A percentile compares a stretch with the other conserved stretches of the same genome.
These are phyloP conservation scores for Ceratocystis huliohia DNA, from an alignment of 2,329 filamentous ascomycete genomes.

Conservation along the genomic window DNA sequence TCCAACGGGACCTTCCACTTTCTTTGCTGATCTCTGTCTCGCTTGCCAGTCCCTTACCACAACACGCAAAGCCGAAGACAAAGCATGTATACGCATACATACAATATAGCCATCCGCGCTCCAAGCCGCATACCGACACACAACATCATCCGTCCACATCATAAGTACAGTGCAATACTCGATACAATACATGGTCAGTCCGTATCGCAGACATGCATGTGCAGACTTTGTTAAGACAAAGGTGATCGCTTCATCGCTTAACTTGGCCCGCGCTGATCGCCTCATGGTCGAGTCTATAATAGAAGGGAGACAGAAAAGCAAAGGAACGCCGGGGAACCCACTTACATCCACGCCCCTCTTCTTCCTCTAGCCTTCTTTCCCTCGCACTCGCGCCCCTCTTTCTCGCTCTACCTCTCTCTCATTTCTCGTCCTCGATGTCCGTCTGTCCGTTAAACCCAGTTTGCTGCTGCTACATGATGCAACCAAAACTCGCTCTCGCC, in stretches of 20 bases:
- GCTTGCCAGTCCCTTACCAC: neutral
- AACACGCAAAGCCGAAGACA: neutral
- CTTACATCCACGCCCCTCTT: constrained; percentile 4
- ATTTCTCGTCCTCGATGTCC: neutral
- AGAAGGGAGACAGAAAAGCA: constrained; percentile 5
- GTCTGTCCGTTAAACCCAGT: neutral
- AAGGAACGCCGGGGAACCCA: constrained; percentile 6
- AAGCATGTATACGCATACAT: neutral
- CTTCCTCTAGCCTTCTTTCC: neutral
- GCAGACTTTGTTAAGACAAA: neutral
- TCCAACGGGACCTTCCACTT: neutral
- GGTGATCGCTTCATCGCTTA: constrained; percentile 8
- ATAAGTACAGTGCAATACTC: neutral
- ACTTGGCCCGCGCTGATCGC: constrained; percentile 6
- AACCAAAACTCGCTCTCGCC: neutral
- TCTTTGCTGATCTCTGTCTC: constrained; percentile 1
- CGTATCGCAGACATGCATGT: neutral
- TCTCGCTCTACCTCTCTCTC: neutral
- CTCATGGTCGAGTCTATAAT: constrained; percentile 2
- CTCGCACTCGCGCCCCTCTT: neutral
- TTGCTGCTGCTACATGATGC: neutral
- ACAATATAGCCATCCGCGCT: neutral
- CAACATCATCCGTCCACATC: neutral
- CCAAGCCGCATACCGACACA: neutral
- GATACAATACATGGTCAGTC: neutral